A percentile compares a stretch with the other conserved stretches of the same genome.
Conservation (phyloP, 768 basidiomycete genomes). For the Boletus reticuloceps region DNA sequence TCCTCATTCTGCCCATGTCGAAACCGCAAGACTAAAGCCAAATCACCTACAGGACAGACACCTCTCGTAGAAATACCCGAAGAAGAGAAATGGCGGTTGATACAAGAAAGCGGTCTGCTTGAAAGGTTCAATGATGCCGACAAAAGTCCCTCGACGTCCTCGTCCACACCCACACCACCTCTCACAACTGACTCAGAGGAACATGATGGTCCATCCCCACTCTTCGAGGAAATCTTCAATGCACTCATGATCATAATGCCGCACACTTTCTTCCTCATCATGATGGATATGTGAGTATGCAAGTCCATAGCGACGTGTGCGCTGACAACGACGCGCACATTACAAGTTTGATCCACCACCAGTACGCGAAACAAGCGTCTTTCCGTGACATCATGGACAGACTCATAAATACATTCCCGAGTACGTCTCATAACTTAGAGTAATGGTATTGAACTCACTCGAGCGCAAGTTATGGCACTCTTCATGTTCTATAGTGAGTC, state of each 20-base stretch:
- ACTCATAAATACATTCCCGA: conserved; percentile 67
- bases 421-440: conserved; percentile 42
- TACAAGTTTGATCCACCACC: conserved; percentile 69
- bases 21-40: conserved; percentile 21
- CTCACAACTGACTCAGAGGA: conserved; percentile 15
- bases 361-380: conserved; percentile 65
- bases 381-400: conserved; percentile 49
- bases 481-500: conserved; percentile 48
- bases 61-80: conserved; percentile 55
- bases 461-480: conserved; percentile 58
- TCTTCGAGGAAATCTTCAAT: conserved; percentile 70
- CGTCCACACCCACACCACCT: neutral
- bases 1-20: conserved; percentile 29
- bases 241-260: conserved; percentile 66
- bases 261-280: conserved; percentile 65
- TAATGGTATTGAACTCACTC: conserved; percentile 1
- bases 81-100: conserved; percentile 76
- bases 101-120: conserved; percentile 63
- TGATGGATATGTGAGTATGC: conserved; percentile 80
- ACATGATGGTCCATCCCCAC: conserved; percentile 36
- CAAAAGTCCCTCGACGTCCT: conserved; percentile 1
- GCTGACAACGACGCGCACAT: neutral
- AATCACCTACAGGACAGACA: conserved; percentile 9
- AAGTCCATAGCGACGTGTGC: neutral
- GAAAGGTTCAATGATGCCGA: conserved; percentile 31